Base-by-base conservation (phyloP, 257 asterid genomes). In the Jacaranda mimosifolia region DNA sequence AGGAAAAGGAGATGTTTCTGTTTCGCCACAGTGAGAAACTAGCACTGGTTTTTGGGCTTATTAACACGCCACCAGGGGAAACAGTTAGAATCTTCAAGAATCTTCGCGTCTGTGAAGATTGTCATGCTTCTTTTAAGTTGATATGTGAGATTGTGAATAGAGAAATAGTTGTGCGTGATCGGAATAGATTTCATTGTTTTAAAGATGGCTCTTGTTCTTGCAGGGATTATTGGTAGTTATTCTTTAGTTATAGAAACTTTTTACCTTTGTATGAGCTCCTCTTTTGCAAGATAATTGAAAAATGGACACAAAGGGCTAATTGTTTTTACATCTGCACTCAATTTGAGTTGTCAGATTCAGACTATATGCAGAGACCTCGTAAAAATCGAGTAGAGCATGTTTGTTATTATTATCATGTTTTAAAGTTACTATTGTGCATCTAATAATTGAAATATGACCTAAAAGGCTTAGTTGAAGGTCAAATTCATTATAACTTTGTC, bases 21-120 rank as follows among this genome's bases (percentile, higher is more conserved):
- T 82, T 58, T 75, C 76, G 89, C 3, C 93, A 90, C 43, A 87
- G 96, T 46, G 94, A 90, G 80, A 90, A 90, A 75, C 73, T 89
- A 40, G 96, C 94, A 6, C 49, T 92, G 77, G 90, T 83, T 35
- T 90, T 75, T 18, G 94, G 91, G 56, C 77, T 90, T 58, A 74
- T 89, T 21, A 87, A 77, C 67, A 86, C 89, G 19, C 71, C 82
- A 26, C 77, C 87, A 6, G 89, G 92, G 39, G 84, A 76, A 56
- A 80, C 80, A n/a, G 76, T 92, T 53, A 82, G 96, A 68, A 86
- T 90, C 35, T 83, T 85, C 64, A 90, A 90, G 84, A 92, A 89
- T 79, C 91, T 92, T 69, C 89, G 94, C 0, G 85, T 92, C 3
- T 90, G 94, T 83, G 94, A 92, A 81, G 96, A 92, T 60, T 90